A percentile compares a stretch with the other conserved stretches of the same genome.
Evolutionary conservation across 257 asterid species (phyloP).

Genomic region (Solanum chilense): DNA sequence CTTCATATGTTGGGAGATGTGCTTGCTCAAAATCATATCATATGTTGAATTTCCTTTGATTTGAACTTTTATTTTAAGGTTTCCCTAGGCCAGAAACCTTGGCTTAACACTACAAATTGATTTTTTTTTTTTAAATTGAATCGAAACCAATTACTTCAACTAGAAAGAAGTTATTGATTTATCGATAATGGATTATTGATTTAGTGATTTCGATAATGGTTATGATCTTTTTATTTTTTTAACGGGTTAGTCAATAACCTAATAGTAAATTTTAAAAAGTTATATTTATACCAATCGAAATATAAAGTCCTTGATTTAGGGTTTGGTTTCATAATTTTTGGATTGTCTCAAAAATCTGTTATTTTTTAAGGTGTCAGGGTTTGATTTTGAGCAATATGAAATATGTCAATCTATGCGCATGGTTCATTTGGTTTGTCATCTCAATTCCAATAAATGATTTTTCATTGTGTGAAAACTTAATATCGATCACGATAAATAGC

Average conservation of each 20-base stretch:
- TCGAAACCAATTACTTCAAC: not conserved
- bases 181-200: not conserved
- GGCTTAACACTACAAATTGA: not conserved
- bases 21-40: not conserved
- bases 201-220: not conserved
- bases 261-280: not conserved
- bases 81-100: not conserved
- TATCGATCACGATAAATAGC: too few relatives aligned
- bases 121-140: not conserved
- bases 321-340: not conserved
- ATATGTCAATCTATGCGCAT: not conserved
- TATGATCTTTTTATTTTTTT: not conserved
- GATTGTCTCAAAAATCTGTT: not conserved
- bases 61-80: not conserved
- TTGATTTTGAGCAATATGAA: not conserved
- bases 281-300: not conserved
- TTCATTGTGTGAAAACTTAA: not conserved
- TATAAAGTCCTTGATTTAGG: not conserved
- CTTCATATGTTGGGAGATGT: not conserved
- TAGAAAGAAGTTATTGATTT: not conserved
- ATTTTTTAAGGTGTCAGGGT: not conserved
- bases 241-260: not conserved
- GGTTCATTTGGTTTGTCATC: not conserved
- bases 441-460: not conserved
- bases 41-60: not conserved